phyloP scores from a whole-genome alignment of 1,284 basidiomycete species.

The Volvariella volvacea region DNA sequence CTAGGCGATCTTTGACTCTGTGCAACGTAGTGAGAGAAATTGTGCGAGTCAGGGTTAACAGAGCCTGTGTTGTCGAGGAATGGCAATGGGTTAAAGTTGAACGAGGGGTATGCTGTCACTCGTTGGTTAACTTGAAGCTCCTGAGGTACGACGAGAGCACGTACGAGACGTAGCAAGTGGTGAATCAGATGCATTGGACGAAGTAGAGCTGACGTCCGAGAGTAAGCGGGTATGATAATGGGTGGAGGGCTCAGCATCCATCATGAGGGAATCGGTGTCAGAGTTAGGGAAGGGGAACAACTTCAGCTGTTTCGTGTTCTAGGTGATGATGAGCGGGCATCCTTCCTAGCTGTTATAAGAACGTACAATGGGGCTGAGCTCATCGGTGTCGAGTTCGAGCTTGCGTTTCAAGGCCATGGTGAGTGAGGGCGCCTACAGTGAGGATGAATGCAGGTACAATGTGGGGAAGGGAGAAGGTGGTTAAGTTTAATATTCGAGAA shows the following conservation, averaged over 20 bases:
- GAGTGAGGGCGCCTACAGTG: conserved; percentile 13
- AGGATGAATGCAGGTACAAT: conserved; percentile 7
- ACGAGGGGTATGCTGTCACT: conserved; percentile 48
- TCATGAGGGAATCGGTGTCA: conserved; percentile 66
- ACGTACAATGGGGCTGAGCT: conserved; percentile 40
- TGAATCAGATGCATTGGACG: conserved; percentile 38
- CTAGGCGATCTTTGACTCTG: conserved; percentile 17
- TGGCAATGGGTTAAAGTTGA: conserved; percentile 53
- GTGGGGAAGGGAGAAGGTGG: conserved; percentile 16
- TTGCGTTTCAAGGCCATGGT: conserved; percentile 71
- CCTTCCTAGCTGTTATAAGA: conserved; percentile 12
- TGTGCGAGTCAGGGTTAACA: conserved; percentile 42
- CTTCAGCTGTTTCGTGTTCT: conserved; percentile 65
- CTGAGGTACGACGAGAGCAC: conserved; percentile 12
- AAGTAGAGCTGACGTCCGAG: conserved; percentile 57
- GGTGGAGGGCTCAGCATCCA: conserved; percentile 49
- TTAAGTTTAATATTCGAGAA: not conserved
- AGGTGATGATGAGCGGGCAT: conserved; percentile 4
- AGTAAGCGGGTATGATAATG: conserved; percentile 56
- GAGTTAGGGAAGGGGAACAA: conserved; percentile 63
- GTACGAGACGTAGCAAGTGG: conserved; percentile 36
- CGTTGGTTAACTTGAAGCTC: not conserved
- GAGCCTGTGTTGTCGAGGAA: conserved; percentile 40
- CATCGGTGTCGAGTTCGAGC: conserved; percentile 52
- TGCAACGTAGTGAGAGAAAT: conserved; percentile 35